Percentiles rank a stretch among this genome's conserved stretches.
Conservation (phyloP, 371 early-diverging fungal species). For the Mucor saturninus region DNA sequence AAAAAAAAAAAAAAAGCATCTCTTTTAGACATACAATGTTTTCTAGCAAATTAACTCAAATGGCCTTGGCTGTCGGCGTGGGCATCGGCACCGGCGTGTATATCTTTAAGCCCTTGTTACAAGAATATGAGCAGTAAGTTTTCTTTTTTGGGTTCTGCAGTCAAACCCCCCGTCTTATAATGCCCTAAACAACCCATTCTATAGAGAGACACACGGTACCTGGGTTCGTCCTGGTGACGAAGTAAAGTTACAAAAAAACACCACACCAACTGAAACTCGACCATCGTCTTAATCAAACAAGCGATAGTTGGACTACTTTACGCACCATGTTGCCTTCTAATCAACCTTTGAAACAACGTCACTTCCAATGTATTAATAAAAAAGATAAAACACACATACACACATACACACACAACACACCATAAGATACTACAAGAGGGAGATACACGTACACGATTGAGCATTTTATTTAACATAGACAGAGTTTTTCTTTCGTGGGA, state of each 20-base stretch:
- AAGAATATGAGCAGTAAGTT: conserved; percentile 50
- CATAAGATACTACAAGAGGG: too few species aligned
- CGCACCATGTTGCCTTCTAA: too few species aligned
- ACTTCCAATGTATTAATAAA: too few species aligned
- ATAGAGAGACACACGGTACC: conserved; percentile 52
- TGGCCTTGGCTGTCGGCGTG: conserved; percentile 42
- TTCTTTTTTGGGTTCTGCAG: background rate
- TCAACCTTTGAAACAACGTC: too few species aligned
- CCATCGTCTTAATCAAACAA: too few species aligned
- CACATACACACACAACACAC: too few species aligned
- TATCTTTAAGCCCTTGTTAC: conserved; percentile 49
- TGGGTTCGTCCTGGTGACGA: conserved; percentile 51
- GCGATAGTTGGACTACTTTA: too few species aligned
- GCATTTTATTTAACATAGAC: too few species aligned
- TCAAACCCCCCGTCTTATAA: too few species aligned
- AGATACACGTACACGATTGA: too few species aligned
- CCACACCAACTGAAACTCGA: background rate
- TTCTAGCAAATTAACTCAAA: conserved; percentile 28
- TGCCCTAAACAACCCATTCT: background rate
- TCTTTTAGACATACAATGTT: conserved; percentile 15
- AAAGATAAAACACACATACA: too few species aligned
- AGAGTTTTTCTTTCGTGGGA: too few species aligned
- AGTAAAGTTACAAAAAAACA: conserved; percentile 22
- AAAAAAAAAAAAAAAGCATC: background rate
- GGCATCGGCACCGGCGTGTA: conserved; percentile 53